Evolutionary conservation across 805 yeast genomes (phyloP).

Genomic region (Metschnikowia dekortorum): DNA sequence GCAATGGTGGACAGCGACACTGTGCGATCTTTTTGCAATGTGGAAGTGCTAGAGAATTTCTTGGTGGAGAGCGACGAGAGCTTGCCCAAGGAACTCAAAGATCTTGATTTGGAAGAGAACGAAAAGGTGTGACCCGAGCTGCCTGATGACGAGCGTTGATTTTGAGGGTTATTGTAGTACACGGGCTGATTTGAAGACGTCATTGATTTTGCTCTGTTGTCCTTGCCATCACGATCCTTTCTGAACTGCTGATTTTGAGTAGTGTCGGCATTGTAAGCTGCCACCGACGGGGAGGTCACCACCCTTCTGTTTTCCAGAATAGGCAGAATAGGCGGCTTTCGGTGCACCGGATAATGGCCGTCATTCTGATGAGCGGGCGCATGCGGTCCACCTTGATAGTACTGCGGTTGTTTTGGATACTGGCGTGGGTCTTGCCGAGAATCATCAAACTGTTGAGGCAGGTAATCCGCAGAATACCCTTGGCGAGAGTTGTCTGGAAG

Average conservation of each 20-base stretch:
- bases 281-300: conserved; percentile 13
- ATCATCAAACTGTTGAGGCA: not conserved
- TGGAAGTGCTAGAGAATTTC: conserved; percentile 32
- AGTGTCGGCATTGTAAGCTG: conserved; percentile 5
- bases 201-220: conserved; percentile 12
- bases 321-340: conserved; percentile 2
- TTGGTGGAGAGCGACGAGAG: conserved; percentile 39
- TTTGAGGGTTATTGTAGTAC: conserved; percentile 9
- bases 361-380: not conserved
- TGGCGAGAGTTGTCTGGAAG: not conserved
- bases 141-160: conserved; percentile 28
- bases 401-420: not conserved
- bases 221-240: conserved; percentile 7
- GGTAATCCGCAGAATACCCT: not conserved
- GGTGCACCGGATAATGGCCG: not conserved
- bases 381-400: not conserved
- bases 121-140: conserved; percentile 18
- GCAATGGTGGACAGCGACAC: conserved; percentile 24
- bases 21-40: conserved; percentile 30
- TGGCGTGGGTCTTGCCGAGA: not conserved
- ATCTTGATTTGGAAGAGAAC: conserved; percentile 36
- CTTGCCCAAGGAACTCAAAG: conserved; percentile 39
- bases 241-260: conserved; percentile 8
- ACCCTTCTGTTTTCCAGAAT: conserved; percentile 11
- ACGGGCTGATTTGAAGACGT: conserved; percentile 10